Percentiles rank a stretch among this genome's conserved stretches.
Conservation (phyloP, 1,284 basidiomycete genomes). For the Boletellus sp. region DNA sequence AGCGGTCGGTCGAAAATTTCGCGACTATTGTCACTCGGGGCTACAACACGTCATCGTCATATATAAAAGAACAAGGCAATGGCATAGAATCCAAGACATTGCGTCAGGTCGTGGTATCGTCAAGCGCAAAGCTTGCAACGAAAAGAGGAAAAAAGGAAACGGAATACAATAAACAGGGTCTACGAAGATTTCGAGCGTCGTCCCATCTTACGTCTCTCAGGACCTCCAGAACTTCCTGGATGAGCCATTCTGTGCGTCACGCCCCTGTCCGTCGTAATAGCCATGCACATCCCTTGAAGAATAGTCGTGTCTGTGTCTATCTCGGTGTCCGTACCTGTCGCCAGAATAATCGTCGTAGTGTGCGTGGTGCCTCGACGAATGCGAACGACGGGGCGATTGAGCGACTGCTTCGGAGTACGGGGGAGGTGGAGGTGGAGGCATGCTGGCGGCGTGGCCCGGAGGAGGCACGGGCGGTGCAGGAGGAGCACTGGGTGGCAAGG, state of each 20-base stretch:
- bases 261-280: constrained; percentile 9
- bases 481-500: constrained; percentile 6
- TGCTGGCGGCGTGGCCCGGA: constrained; percentile 1
- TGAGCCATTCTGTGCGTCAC: constrained; percentile 2
- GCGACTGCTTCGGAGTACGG: constrained; percentile 19
- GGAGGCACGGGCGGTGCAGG: constrained; percentile 4
- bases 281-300: constrained; percentile 5
- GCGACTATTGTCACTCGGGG: no score
- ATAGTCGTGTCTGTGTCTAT: constrained; percentile 14
- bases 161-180: not conserved
- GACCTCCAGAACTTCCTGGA: constrained; percentile 15
- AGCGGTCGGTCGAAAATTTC: no score
- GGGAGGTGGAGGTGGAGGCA: constrained; percentile 17
- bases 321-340: constrained; percentile 11
- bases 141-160: not conserved
- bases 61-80: no score
- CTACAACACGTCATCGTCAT: no score
- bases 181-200: not conserved
- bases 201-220: constrained; percentile 5
- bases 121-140: not conserved
- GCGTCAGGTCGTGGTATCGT: constrained; percentile 7
- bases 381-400: constrained; percentile 17
- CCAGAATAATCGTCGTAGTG: constrained; percentile 8
- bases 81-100: constrained; percentile 1
- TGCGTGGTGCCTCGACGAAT: constrained; percentile 18